These are phyloP conservation scores for Coniophora puteana DNA, from an alignment of 1,284 basidiomycete genomes.

Conservation along the genomic window DNA sequence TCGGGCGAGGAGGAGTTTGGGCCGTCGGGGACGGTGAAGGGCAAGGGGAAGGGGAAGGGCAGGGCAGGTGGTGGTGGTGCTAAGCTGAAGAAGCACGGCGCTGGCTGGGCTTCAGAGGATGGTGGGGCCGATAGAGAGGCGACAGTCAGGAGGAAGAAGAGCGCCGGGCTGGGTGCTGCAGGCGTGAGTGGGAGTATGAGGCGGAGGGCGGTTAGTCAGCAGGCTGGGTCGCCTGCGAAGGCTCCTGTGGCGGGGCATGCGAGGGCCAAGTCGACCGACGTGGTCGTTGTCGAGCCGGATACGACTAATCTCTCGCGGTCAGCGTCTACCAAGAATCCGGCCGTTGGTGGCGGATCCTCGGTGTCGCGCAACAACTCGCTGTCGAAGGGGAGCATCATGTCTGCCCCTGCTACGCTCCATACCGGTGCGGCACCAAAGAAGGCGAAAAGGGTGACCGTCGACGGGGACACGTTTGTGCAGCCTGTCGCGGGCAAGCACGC, in stretches of 20 bases:
- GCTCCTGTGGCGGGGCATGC: background rate
- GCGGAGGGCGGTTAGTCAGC: conserved; percentile 24
- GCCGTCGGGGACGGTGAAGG: conserved; percentile 2
- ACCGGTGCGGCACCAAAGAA: too few relatives aligned
- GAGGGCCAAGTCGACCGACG: background rate
- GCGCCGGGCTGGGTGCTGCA: conserved; percentile 18
- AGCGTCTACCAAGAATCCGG: background rate
- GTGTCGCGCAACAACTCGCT: conserved; percentile 8
- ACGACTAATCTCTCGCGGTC: background rate
- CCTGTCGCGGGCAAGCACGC: too few relatives aligned
- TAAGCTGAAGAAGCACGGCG: background rate
- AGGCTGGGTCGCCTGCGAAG: conserved; percentile 15
- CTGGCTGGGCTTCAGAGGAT: too few relatives aligned
- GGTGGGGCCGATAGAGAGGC: too few relatives aligned
- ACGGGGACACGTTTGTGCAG: too few relatives aligned
- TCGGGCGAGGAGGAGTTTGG: background rate
- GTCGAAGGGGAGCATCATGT: conserved; percentile 1
- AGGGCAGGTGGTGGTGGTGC: background rate
- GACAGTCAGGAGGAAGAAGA: conserved; percentile 12
- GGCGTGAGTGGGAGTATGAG: conserved; percentile 18
- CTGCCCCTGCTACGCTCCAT: conserved; percentile 4
- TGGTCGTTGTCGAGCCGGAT: background rate
- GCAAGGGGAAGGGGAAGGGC: background rate
- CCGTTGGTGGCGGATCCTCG: background rate
- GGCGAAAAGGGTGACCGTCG: too few relatives aligned